Percentiles rank a stretch among this genome's conserved stretches.
Conservation (phyloP, 495 filamentous ascomycete species). For the Parathielavia appendiculata region DNA sequence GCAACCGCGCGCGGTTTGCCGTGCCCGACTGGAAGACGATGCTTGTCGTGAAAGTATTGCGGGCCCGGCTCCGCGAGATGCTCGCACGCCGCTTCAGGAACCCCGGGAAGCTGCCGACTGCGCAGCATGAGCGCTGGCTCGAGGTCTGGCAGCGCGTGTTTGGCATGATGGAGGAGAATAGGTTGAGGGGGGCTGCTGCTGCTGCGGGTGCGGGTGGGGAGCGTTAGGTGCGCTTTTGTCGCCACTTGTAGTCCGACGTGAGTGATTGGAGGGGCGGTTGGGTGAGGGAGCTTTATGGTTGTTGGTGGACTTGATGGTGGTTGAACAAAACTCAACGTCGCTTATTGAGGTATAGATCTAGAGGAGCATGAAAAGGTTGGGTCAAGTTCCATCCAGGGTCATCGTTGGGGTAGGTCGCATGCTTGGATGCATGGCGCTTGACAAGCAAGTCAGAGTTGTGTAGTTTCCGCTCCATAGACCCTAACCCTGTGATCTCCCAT, state of each 20-base stretch:
- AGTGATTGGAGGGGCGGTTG: background rate
- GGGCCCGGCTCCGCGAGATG: constrained; percentile 62
- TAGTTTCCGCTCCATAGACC: no score
- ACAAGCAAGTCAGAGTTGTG: no score
- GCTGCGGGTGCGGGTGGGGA: background rate
- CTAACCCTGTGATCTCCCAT: no score
- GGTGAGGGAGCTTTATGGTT: background rate
- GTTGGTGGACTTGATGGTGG: background rate
- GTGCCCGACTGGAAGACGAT: constrained; percentile 87
- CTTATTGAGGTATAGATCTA: no score
- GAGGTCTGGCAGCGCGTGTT: constrained; percentile 60
- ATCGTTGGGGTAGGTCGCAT: no score
- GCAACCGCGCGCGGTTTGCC: constrained; percentile 80
- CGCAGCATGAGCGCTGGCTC: constrained; percentile 67
- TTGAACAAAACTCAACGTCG: no score
- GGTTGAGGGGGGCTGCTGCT: constrained; percentile 22
- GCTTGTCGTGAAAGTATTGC: constrained; percentile 74
- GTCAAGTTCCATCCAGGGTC: no score
- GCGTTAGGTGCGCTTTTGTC: background rate
- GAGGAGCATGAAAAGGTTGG: no score
- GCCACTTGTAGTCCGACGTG: background rate
- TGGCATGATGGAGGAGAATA: constrained; percentile 28
- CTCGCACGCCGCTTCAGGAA: constrained; percentile 63
- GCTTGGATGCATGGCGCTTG: no score
- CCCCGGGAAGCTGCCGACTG: constrained; percentile 64